These are phyloP conservation scores for Kodamaea nitidulidarum DNA, from an alignment of 805 yeast genomes.

Conservation along the genomic window DNA sequence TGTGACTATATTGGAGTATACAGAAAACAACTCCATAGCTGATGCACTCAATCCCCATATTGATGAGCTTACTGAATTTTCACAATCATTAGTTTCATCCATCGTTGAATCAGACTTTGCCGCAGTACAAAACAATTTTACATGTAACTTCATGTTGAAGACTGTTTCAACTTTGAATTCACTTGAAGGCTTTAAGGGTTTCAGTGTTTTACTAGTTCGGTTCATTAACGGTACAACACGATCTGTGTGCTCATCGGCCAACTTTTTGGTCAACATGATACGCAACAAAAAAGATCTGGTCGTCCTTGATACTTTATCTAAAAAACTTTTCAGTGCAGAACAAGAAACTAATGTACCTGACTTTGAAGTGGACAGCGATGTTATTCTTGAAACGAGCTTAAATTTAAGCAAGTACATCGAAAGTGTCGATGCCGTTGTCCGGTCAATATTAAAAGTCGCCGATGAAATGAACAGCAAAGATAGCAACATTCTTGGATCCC, in stretches of 20 bases:
- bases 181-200: neutral
- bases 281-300: neutral
- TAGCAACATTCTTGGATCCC: neutral
- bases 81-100: neutral
- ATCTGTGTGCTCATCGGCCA: neutral
- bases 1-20: constrained; percentile 4
- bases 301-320: neutral
- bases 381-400: neutral
- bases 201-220: neutral
- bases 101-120: neutral
- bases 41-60: neutral
- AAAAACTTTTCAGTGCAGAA: neutral
- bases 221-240: neutral
- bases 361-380: neutral
- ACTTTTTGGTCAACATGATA: neutral
- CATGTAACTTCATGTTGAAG: neutral
- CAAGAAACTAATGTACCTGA: neutral
- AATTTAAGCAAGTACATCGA: neutral
- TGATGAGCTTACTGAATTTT: neutral
- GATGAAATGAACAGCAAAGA: neutral
- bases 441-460: neutral
- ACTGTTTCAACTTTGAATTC: neutral
- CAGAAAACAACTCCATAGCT: neutral
- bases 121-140: neutral
- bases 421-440: neutral